A percentile compares a stretch with the other conserved stretches of the same genome.
These are phyloP conservation scores for Saturnispora ahearnii DNA, from an alignment of 805 yeast species.

Conservation along the genomic window DNA sequence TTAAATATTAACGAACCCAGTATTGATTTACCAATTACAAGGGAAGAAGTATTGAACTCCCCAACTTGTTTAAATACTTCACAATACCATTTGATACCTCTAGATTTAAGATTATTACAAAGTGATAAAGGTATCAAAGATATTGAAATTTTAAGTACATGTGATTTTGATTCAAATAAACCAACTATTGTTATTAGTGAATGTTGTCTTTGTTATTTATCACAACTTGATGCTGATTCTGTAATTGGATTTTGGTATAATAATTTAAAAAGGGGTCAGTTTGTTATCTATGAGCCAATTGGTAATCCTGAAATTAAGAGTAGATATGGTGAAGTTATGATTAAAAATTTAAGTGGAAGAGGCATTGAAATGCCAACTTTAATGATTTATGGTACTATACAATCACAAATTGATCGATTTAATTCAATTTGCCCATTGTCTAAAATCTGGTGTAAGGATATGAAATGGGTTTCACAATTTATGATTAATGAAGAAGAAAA, in stretches of 20 bases:
- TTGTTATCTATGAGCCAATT: slow-evolving; percentile 64
- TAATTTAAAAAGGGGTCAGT: slow-evolving; percentile 19
- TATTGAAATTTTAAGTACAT: background rate
- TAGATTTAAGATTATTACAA: slow-evolving; percentile 41
- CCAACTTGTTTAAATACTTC: slow-evolving; percentile 6
- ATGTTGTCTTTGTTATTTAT: slow-evolving; percentile 66
- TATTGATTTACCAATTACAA: slow-evolving; percentile 9
- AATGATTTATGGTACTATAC: slow-evolving; percentile 39
- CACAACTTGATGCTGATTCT: slow-evolving; percentile 37
- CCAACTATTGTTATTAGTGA: slow-evolving; percentile 65
- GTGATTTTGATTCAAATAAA: slow-evolving; percentile 18
- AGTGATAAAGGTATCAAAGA: background rate
- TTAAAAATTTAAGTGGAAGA: slow-evolving; percentile 45
- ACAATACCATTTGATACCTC: slow-evolving; percentile 43
- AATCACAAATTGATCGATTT: slow-evolving; percentile 33
- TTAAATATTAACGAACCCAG: background rate
- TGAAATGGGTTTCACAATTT: slow-evolving; percentile 30
- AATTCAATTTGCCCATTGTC: slow-evolving; percentile 20
- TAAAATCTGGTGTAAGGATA: slow-evolving; percentile 33
- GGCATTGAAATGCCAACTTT: slow-evolving; percentile 58
- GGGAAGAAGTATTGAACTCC: slow-evolving; percentile 10
- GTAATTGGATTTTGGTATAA: slow-evolving; percentile 37
- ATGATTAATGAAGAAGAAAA: slow-evolving; percentile 40
- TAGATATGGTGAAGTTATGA: slow-evolving; percentile 60
- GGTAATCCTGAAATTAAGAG: slow-evolving; percentile 29